Evolutionary conservation across 2,329 filamentous ascomycete species (phyloP), one percentile per base, ranked within the genome.

Genomic region (Penicillium palitans): DNA sequence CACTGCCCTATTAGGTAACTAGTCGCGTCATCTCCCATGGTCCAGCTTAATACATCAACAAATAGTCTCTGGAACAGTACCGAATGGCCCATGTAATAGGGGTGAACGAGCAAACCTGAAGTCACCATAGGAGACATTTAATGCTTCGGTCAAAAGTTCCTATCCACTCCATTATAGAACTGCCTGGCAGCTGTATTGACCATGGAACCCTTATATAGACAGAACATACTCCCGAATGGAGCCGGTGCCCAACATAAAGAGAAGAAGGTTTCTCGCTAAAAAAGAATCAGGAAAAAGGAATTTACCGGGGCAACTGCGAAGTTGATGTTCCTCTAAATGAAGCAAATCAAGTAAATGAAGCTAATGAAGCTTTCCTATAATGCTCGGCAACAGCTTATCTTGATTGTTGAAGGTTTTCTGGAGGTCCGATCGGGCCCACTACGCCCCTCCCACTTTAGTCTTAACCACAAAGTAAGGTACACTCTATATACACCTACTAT

Each of bases 71-170:
- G 47, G 40, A 42, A 42, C 33, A 33, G 12, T 9, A 21, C 17
- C 8, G 10, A 47, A 46, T 19, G 13, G 24, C 6, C 9, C 37
- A 21, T 33, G 8, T 13, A 45, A 35, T 52, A 35, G 13, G 4
- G 35, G 25, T 61, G 48, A 52, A 59, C 52, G 60, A 50, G 50
- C 59, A 64, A 64, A 19, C 39, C 41, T 67, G 62, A 65, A 61
- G 61, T 66, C 65, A 67, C 54, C 33, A 51, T 25, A 13, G 25
- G 19, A 25, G 19, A 25, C 6, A 45, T 31, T n/a, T 41, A 21
- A 41, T 21, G 56, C 45, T 21, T 46, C 66, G 66, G 64, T 7
- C 42, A 66, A 64, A 21, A 60, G 39, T 68, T 68, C 66, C 66
- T 66, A 52, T 24, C 65, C 57, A 58, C 44, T 52, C 52, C 51